Conservation (phyloP, 768 basidiomycete species). For the Lactarius sanguifluus region DNA sequence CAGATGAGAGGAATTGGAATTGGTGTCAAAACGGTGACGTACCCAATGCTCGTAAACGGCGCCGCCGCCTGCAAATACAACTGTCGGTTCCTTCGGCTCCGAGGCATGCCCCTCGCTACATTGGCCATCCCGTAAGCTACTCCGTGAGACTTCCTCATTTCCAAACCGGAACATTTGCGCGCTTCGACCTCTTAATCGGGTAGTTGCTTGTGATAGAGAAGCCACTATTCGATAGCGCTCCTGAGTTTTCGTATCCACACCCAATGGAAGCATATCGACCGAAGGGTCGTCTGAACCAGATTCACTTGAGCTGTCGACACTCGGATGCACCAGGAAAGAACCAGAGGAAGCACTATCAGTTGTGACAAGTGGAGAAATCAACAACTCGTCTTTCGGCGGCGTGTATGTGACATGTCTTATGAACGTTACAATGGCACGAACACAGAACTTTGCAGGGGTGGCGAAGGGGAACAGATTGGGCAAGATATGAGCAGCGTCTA, state of each 20-base stretch:
- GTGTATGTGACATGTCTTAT: conserved; percentile 63
- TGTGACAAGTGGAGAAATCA: background rate
- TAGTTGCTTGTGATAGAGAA: conserved; percentile 5
- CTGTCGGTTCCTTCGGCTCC: background rate
- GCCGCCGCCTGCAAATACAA: background rate
- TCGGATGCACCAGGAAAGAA: background rate
- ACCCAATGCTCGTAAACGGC: background rate
- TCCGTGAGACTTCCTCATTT: background rate
- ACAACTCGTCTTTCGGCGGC: conserved; percentile 21
- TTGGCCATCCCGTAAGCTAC: background rate
- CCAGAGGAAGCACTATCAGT: background rate
- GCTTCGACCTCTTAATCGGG: background rate
- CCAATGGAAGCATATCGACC: background rate
- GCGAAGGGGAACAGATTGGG: conserved; percentile 74
- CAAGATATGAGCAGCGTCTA: conserved; percentile 70
- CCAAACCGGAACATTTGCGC: background rate
- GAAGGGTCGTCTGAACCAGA: background rate
- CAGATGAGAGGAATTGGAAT: background rate
- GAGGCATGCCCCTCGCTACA: background rate
- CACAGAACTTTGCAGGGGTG: conserved; percentile 76
- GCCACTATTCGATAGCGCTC: background rate
- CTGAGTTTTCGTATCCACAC: background rate
- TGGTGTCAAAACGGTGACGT: background rate
- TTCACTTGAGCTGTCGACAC: background rate
- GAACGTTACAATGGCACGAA: conserved; percentile 74